A percentile compares a stretch with the other conserved stretches of the same genome.
These are phyloP conservation scores for Trichoderma semiorbis DNA, from an alignment of 2,329 filamentous ascomycete species.

Conservation along the genomic window DNA sequence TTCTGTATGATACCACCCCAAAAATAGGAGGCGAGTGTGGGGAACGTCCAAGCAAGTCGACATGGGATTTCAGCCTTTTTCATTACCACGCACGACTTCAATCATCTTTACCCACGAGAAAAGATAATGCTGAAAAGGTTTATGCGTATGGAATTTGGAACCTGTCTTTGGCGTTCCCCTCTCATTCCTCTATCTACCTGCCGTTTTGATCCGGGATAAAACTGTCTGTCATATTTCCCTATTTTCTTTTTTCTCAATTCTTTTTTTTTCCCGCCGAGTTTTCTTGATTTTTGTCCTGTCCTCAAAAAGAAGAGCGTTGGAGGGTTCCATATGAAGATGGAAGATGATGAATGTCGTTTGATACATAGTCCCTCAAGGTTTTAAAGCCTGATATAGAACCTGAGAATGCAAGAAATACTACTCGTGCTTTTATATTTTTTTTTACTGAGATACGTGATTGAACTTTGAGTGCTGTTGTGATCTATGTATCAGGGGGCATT, in stretches of 20 bases:
- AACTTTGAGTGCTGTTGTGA: neutral
- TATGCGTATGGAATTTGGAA: neutral
- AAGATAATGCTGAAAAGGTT: neutral
- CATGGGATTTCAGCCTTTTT: neutral
- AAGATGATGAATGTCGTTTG: neutral
- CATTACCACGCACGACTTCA: too few relatives aligned
- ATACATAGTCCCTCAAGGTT: neutral
- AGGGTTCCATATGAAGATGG: neutral
- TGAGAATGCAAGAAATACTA: slow-evolving; percentile 13
- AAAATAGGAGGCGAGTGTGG: slow-evolving; percentile 17
- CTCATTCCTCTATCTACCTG: slow-evolving; percentile 16
- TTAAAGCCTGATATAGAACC: slow-evolving; percentile 16
- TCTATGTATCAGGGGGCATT: neutral
- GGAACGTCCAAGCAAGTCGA: neutral
- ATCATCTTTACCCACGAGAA: neutral
- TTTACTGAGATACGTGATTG: neutral
- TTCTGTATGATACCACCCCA: slow-evolving; percentile 29
- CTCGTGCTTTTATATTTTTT: neutral
- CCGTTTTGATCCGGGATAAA: neutral
- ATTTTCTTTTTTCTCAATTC: slow-evolving; percentile 12
- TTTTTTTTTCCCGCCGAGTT: neutral
- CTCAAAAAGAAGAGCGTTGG: neutral
- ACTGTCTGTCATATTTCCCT: slow-evolving; percentile 3
- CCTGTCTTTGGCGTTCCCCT: slow-evolving; percentile 8
- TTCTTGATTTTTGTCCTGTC: neutral